Evolutionary conservation across 2,329 filamentous ascomycete species (phyloP).

Genomic region (Fusarium marasasianum): DNA sequence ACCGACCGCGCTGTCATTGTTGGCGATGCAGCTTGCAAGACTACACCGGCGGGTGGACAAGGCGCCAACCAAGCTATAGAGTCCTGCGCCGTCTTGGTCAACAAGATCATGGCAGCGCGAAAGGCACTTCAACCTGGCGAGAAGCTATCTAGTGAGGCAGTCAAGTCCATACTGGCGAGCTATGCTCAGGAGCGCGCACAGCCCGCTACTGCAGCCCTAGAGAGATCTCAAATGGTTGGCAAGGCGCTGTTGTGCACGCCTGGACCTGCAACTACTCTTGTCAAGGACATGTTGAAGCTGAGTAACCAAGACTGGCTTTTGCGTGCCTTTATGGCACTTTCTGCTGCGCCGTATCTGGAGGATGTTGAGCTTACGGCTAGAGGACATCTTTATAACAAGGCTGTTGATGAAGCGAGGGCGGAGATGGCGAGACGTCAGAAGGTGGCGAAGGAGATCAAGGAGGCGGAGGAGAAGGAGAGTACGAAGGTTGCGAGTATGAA

Average conservation of each 20-base stretch:
- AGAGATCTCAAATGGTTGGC: neutral
- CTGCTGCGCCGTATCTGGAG: neutral
- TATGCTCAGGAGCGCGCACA: neutral
- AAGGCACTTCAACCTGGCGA: neutral
- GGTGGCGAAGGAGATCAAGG: neutral
- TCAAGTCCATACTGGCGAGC: neutral
- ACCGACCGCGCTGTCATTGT: neutral
- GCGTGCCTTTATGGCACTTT: neutral
- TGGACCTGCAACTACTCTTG: neutral
- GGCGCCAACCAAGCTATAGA: neutral
- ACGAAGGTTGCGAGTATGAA: accelerated
- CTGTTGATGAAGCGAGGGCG: neutral
- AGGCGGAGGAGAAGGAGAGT: neutral
- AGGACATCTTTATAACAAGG: neutral
- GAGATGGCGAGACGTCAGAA: neutral
- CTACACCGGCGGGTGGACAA: neutral
- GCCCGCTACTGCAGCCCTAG: neutral
- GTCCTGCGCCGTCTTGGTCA: neutral
- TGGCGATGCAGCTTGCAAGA: neutral
- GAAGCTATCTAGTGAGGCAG: neutral
- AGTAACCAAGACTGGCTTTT: neutral
- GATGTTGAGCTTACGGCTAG: neutral
- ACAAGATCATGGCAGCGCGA: neutral
- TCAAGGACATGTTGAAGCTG: neutral
- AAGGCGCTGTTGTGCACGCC: neutral